phyloP scores from a whole-genome alignment of 345 rosid species.

The Rhizophora apiculata region DNA sequence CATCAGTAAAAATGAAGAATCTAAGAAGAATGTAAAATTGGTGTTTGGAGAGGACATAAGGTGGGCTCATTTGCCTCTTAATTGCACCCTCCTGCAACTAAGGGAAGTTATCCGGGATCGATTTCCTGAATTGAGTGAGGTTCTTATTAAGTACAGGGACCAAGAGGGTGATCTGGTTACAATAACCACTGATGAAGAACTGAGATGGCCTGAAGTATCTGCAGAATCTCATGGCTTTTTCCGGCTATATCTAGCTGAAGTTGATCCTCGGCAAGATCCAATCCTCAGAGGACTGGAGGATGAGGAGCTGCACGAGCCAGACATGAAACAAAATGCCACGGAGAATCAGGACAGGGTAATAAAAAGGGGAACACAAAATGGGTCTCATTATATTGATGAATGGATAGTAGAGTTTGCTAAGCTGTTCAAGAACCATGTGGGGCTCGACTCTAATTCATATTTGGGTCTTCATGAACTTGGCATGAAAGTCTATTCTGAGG shows the following conservation, averaged over 20 bases:
- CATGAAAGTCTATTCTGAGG: slow-evolving; percentile 77
- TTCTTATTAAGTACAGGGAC: slow-evolving; percentile 80
- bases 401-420: slow-evolving; percentile 84
- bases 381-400: slow-evolving; percentile 50
- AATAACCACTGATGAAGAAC: slow-evolving; percentile 74
- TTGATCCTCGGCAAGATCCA: slow-evolving; percentile 55
- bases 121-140: slow-evolving; percentile 57
- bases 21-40: slow-evolving; percentile 61
- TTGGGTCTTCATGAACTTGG: slow-evolving; percentile 81
- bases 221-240: slow-evolving; percentile 44
- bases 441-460: slow-evolving; percentile 61
- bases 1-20: slow-evolving; percentile 36
- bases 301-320: slow-evolving; percentile 20
- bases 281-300: slow-evolving; percentile 39
- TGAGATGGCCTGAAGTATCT: slow-evolving; percentile 66
- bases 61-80: slow-evolving; percentile 61
- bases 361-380: slow-evolving; percentile 29
- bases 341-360: slow-evolving; percentile 35
- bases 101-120: slow-evolving; percentile 68
- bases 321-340: slow-evolving; percentile 8
- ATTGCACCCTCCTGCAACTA: slow-evolving; percentile 65
- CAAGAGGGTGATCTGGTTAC: slow-evolving; percentile 90
- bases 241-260: slow-evolving; percentile 65
- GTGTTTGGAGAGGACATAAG: slow-evolving; percentile 77
- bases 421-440: slow-evolving; percentile 72